Percentiles rank a stretch among this genome's conserved stretches.
These are phyloP conservation scores for Tinospora cordifolia DNA, from an alignment of 164 flowering plant species.

Conservation along the genomic window DNA sequence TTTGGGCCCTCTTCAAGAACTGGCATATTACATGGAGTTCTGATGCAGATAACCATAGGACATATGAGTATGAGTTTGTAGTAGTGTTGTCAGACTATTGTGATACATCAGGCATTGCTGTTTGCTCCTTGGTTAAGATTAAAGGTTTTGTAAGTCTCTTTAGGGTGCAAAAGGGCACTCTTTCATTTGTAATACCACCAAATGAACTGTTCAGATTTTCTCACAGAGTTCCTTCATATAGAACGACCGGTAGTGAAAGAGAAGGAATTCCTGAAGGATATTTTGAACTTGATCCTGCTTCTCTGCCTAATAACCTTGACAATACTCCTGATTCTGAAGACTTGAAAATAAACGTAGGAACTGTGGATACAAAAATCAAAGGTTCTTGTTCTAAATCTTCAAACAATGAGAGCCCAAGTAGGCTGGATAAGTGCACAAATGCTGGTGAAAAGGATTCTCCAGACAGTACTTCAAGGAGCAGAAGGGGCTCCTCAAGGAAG, in stretches of 20 bases:
- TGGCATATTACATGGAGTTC: conserved; percentile 53
- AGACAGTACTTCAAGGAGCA: neutral
- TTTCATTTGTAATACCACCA: conserved; percentile 21
- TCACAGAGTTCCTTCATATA: conserved; percentile 45
- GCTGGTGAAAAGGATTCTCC: neutral
- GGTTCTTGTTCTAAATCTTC: conserved; percentile 14
- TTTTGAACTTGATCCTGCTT: conserved; percentile 64
- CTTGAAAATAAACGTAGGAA: conserved; percentile 10
- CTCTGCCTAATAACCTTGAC: conserved; percentile 22
- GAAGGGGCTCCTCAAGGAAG: neutral
- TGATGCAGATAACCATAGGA: conserved; percentile 21
- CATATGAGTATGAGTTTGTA: conserved; percentile 49
- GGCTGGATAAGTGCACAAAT: neutral
- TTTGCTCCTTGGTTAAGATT: conserved; percentile 45
- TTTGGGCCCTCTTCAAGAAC: conserved; percentile 73
- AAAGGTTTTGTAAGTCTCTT: conserved; percentile 57
- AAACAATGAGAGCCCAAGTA: neutral
- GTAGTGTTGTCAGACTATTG: conserved; percentile 54
- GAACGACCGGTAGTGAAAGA: conserved; percentile 45
- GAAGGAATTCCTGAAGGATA: conserved; percentile 44
- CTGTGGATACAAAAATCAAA: neutral
- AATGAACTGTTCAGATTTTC: conserved; percentile 47
- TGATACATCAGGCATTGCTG: conserved; percentile 34
- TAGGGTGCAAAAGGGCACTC: conserved; percentile 20
- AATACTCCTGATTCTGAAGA: conserved; percentile 6